Conservation (phyloP, 2,329 filamentous ascomycete species). For the Colletotrichum incanum region DNA sequence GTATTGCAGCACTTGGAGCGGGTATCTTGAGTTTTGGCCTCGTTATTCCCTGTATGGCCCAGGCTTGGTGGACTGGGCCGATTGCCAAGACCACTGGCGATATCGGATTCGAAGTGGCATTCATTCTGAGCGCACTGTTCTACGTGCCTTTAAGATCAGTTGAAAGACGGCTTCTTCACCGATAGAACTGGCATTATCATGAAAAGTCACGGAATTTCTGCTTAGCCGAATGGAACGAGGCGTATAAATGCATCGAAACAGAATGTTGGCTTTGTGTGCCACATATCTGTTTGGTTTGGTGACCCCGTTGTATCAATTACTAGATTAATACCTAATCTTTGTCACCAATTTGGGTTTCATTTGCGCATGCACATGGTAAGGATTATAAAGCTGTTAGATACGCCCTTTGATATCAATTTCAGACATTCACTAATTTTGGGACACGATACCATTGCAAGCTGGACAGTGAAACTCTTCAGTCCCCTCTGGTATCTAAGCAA, state of each 20-base stretch:
- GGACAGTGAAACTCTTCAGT: too few relatives aligned
- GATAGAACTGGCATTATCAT: background rate
- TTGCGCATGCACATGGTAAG: background rate
- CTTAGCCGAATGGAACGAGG: too few relatives aligned
- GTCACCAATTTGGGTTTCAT: too few relatives aligned
- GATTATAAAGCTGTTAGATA: background rate
- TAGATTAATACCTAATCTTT: background rate
- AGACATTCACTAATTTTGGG: background rate
- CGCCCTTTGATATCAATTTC: background rate
- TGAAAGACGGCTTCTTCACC: conserved; percentile 55
- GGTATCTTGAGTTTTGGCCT: conserved; percentile 64
- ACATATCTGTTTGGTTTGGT: background rate
- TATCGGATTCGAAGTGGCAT: conserved; percentile 76
- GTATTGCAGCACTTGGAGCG: conserved; percentile 63
- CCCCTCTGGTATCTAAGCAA: too few relatives aligned
- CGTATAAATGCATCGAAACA: too few relatives aligned
- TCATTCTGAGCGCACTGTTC: conserved; percentile 64
- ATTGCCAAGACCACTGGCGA: conserved; percentile 74
- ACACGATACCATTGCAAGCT: too few relatives aligned
- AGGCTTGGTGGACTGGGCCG: conserved; percentile 74
- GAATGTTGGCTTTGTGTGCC: too few relatives aligned
- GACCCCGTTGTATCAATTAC: background rate
- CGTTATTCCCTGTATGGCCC: conserved; percentile 72
- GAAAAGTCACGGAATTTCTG: too few relatives aligned
- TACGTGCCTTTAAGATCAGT: conserved; percentile 64